Base-by-base conservation (phyloP, 2,329 filamentous ascomycete genomes). In the Xylariomycetidae sp. region DNA sequence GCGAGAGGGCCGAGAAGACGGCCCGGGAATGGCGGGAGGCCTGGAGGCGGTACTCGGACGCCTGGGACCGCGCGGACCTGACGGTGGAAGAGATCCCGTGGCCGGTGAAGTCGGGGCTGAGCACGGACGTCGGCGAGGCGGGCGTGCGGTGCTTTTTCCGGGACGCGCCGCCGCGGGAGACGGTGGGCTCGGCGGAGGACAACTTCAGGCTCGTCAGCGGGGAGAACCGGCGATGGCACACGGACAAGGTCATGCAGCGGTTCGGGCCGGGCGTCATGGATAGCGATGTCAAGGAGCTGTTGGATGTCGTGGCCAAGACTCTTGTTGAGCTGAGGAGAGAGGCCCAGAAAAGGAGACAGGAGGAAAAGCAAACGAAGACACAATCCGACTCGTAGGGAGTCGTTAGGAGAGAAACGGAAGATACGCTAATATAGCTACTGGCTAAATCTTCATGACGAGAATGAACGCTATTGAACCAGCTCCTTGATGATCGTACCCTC, bases 141-240 rank as follows among this genome's bases (percentile, higher is more conserved):
- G 46, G 27, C 30, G 30, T 43, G 11, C 42, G 16, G 30, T 16
- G 35, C 13, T 46, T 46, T 37, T 48, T 46, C 32, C 20, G 30
- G 15, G 45, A 42, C 25, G 38, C 35, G 14, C 37, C 36, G 16
- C 37, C 42, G 9, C 27, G 28, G 9, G 23, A 33, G 11, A 13
- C 34, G 17, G 26, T 34, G 11, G 25, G 31, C 22, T 30, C 37
- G 19, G 35, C 17, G 5, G 37, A 38, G 17, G 34, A 38, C 8
- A n/a, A 30, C 3, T 36, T 38, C 27, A 39, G 34, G 27, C 26
- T 48, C n/a, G 33, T 48, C 12, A 45, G 27, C 25, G 13, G 16
- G 22, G 39, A 47, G 33, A 40, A 31, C 7, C 31, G 27, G 42
- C 37, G 23, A 19, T 45, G 44, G 42, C 42, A 47, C 26, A 45